Evolutionary conservation across 202 grass and related monocot species (phyloP).

Genomic region (Elaeis oleifera): DNA sequence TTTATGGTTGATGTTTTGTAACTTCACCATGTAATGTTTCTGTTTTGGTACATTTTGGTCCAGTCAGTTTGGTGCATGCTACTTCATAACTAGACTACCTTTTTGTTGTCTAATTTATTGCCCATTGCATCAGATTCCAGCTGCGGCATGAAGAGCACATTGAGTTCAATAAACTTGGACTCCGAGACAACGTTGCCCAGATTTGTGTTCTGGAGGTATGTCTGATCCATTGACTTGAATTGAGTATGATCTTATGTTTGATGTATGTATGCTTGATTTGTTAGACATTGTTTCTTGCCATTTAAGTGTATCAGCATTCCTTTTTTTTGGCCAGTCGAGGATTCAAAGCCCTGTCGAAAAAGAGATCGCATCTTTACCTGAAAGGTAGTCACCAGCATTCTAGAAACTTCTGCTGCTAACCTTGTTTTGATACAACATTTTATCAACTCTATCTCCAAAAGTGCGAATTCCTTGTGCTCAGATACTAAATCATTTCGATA

Average conservation of each 20-base stretch:
- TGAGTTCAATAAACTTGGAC: conserved; percentile 72
- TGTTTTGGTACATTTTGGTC: too few species aligned
- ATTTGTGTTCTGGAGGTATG: conserved; percentile 89
- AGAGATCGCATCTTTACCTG: conserved; percentile 32
- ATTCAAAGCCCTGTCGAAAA: conserved; percentile 35
- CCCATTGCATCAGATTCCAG: conserved; percentile 49
- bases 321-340: conserved; percentile 41
- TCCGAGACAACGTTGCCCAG: conserved; percentile 95
- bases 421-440: conserved; percentile 8
- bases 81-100: not conserved
- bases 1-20: too few species aligned
- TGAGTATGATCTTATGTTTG: conserved; percentile 11
- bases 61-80: not conserved
- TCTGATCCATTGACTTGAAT: conserved; percentile 8
- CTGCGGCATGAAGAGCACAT: conserved; percentile 67
- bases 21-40: too few species aligned
- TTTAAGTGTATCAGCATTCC: conserved; percentile 7
- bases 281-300: not conserved
- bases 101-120: conserved; percentile 1
- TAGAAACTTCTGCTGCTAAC: not conserved
- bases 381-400: conserved; percentile 39
- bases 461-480: too few species aligned
- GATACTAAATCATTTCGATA: too few species aligned
- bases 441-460: too few species aligned
- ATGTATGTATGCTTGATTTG: conserved; percentile 5